These are phyloP conservation scores for Neurospora crassa DNA, from an alignment of 2,329 filamentous ascomycete species.

Conservation along the genomic window DNA sequence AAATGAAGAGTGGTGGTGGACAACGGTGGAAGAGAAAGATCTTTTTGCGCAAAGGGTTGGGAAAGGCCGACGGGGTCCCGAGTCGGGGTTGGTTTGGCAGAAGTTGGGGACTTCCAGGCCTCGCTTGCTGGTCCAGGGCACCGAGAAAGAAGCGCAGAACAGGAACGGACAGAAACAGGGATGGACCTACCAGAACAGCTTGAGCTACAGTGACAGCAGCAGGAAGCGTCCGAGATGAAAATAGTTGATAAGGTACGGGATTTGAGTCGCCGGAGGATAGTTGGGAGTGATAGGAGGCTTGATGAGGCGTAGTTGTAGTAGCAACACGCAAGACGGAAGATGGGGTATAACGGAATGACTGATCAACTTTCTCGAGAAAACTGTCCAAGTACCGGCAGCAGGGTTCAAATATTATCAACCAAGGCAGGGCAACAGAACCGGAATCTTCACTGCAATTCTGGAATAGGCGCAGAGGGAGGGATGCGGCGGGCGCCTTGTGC, in stretches of 20 bases:
- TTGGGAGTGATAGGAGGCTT: neutral
- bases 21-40: neutral
- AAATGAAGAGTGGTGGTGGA: neutral
- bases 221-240: neutral
- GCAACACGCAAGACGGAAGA: neutral
- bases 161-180: neutral
- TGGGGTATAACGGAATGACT: neutral
- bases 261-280: neutral
- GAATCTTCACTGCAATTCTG: neutral
- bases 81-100: neutral
- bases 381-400: neutral
- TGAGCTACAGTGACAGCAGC: neutral
- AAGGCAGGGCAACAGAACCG: neutral
- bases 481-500: neutral
- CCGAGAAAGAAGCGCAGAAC: neutral
- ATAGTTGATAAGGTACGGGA: neutral
- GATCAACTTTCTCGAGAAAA: neutral
- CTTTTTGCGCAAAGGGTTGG: neutral
- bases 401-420: neutral
- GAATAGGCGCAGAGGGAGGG: neutral
- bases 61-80: neutral
- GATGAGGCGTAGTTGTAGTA: neutral
- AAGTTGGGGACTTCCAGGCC: neutral
- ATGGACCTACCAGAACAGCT: neutral
- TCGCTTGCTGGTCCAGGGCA: neutral